These are phyloP conservation scores for Aspergillus glaucus DNA, from an alignment of 2,329 filamentous ascomycete species.

Conservation along the genomic window DNA sequence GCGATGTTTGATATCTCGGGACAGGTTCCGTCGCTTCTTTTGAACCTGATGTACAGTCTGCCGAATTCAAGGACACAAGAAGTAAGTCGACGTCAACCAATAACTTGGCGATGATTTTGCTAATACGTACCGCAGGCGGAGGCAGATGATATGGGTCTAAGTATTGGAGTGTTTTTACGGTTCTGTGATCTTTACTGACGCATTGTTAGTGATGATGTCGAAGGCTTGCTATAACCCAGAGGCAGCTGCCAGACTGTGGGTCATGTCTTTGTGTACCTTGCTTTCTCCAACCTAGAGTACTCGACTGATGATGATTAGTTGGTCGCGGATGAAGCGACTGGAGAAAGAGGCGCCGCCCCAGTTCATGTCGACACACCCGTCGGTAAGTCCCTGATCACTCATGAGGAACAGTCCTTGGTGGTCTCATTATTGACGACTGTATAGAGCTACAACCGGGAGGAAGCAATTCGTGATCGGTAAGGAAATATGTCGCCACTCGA, in stretches of 20 bases:
- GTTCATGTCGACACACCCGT: conserved; percentile 56
- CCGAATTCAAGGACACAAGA: conserved; percentile 55
- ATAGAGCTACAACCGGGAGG: conserved; percentile 48
- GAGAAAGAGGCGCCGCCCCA: conserved; percentile 46
- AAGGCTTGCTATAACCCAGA: conserved; percentile 54
- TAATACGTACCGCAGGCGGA: conserved; percentile 38
- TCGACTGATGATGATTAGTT: conserved; percentile 25
- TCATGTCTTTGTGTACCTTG: conserved; percentile 1
- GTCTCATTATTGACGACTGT: conserved; percentile 3
- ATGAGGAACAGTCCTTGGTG: not conserved
- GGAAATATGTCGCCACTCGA: not conserved
- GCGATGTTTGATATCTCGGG: conserved; percentile 37
- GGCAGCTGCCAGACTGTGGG: conserved; percentile 48
- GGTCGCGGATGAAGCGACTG: conserved; percentile 46
- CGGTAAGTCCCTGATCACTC: conserved; percentile 22
- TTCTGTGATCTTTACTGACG: conserved; percentile 9
- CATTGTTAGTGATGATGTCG: conserved; percentile 53
- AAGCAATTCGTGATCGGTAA: conserved; percentile 50
- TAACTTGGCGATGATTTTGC: not conserved
- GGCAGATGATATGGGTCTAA: conserved; percentile 57
- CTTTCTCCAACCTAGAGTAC: not conserved
- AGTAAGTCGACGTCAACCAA: conserved; percentile 19
- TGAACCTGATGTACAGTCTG: conserved; percentile 46
- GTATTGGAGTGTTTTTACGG: conserved; percentile 14
- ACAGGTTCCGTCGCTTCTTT: conserved; percentile 32